Percentiles rank a stretch among this genome's conserved stretches.
Conservation (phyloP, 106 monocot species). For the Chionographis japonica region DNA sequence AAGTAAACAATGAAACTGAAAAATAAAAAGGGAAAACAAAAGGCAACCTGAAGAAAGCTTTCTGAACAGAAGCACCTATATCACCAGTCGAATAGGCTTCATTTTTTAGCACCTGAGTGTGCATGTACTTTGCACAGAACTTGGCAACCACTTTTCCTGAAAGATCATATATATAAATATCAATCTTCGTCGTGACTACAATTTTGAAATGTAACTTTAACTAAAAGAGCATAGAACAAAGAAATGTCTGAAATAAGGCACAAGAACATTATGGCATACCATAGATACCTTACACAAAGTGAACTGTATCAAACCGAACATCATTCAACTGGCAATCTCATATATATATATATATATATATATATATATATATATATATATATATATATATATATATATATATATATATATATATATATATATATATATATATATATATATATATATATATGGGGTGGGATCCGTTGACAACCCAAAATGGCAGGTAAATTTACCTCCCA, state of each 20-base stretch:
- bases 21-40: not conserved
- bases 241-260: not conserved
- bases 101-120: slow-evolving; percentile 63
- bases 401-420: too few species aligned
- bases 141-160: slow-evolving; percentile 92
- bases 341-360: too few species aligned
- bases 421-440: too few species aligned
- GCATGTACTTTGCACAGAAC: slow-evolving; percentile 91
- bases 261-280: not conserved
- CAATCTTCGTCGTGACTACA: not conserved
- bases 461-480: too few species aligned
- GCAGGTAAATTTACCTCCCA: too few species aligned
- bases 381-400: too few species aligned
- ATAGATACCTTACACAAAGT: not conserved
- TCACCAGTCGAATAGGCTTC: slow-evolving; percentile 68
- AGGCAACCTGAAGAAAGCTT: slow-evolving; percentile 78
- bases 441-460: too few species aligned
- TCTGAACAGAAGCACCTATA: slow-evolving; percentile 63
- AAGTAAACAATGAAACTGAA: not conserved
- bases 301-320: too few species aligned
- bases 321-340: too few species aligned
- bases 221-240: not conserved
- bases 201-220: not conserved
- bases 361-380: too few species aligned
- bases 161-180: slow-evolving; percentile 3